Percentiles rank a stretch among this genome's conserved stretches.
Conservation (phyloP, 2,329 filamentous ascomycete genomes). For the Fusarium devonianum region DNA sequence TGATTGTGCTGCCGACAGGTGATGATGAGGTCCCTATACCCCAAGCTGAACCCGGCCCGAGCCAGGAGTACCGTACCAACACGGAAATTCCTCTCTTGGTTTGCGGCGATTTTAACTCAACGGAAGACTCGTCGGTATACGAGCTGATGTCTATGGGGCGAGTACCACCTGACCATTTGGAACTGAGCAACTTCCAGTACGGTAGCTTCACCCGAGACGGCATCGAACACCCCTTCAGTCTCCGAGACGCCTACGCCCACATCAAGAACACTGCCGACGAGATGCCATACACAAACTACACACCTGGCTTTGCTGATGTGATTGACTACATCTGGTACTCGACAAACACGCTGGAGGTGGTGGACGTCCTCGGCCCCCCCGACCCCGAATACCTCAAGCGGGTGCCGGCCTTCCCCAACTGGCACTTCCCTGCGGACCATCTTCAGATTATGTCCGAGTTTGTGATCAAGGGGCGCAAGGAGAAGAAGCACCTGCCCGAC, state of each 20-base stretch:
- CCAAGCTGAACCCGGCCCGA: constrained; percentile 74
- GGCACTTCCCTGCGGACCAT: constrained; percentile 93
- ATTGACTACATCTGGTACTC: constrained; percentile 99
- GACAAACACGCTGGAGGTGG: constrained; percentile 85
- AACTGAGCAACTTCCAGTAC: constrained; percentile 83
- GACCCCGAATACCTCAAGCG: constrained; percentile 84
- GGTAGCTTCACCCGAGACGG: constrained; percentile 92
- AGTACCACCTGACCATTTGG: constrained; percentile 78
- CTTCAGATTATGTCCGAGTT: constrained; percentile 90
- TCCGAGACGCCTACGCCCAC: constrained; percentile 87
- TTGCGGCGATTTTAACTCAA: constrained; percentile 96
- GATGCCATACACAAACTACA: constrained; percentile 95
- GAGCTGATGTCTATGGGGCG: constrained; percentile 85
- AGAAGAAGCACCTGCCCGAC: constrained; percentile 72
- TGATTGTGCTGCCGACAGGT: constrained; percentile 55
- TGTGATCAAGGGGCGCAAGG: constrained; percentile 85
- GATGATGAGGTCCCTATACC: constrained; percentile 57
- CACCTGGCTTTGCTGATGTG: constrained; percentile 87
- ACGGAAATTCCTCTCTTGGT: constrained; percentile 90
- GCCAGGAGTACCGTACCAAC: constrained; percentile 83
- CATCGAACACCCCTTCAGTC: constrained; percentile 91
- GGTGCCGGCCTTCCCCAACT: constrained; percentile 91
- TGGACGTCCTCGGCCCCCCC: constrained; percentile 83
- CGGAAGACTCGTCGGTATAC: constrained; percentile 85
- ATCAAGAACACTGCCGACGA: constrained; percentile 85